Evolutionary conservation across 345 rosid genomes (phyloP).

Genomic region (Capsella bursapastoris): DNA sequence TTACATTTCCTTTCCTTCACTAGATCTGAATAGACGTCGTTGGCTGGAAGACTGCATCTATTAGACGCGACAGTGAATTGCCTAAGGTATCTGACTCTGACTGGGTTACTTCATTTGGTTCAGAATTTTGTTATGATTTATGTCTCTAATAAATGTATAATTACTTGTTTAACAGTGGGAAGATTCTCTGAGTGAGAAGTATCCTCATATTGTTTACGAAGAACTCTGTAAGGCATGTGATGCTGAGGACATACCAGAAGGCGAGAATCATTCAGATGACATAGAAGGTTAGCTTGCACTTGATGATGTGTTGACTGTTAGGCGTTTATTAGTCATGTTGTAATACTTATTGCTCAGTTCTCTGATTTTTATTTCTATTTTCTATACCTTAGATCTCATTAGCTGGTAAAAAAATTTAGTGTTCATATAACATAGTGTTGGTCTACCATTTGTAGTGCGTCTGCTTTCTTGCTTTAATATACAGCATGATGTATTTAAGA

Average conservation of each 20-base stretch:
- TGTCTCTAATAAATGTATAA: slow-evolving; percentile 11
- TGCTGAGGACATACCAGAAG: slow-evolving; percentile 49
- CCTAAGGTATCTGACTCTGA: slow-evolving; percentile 67
- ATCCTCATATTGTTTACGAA: slow-evolving; percentile 89
- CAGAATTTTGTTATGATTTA: slow-evolving; percentile 23
- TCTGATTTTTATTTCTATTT: neutral
- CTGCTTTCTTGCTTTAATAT: slow-evolving; percentile 12
- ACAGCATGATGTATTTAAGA: slow-evolving; percentile 5
- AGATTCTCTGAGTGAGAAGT: slow-evolving; percentile 65
- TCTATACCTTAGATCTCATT: slow-evolving; percentile 10
- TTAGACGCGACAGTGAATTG: slow-evolving; percentile 76
- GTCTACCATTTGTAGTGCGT: slow-evolving; percentile 15
- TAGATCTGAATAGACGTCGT: slow-evolving; percentile 67
- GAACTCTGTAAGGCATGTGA: slow-evolving; percentile 84
- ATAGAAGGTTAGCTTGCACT: slow-evolving; percentile 70
- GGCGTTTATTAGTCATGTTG: slow-evolving; percentile 1
- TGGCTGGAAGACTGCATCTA: slow-evolving; percentile 98
- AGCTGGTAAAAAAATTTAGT: slow-evolving; percentile 18
- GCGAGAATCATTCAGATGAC: slow-evolving; percentile 55
- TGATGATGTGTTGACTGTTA: neutral
- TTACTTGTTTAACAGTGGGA: slow-evolving; percentile 63
- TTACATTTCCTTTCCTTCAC: slow-evolving; percentile 51
- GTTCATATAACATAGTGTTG: slow-evolving; percentile 10
- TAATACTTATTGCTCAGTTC: slow-evolving; percentile 5
- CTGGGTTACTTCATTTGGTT: slow-evolving; percentile 12